Evolutionary conservation across 1,284 basidiomycete genomes (phyloP), one percentile per base, ranked within the genome.

Genomic region (Leccinum pallidistipes): DNA sequence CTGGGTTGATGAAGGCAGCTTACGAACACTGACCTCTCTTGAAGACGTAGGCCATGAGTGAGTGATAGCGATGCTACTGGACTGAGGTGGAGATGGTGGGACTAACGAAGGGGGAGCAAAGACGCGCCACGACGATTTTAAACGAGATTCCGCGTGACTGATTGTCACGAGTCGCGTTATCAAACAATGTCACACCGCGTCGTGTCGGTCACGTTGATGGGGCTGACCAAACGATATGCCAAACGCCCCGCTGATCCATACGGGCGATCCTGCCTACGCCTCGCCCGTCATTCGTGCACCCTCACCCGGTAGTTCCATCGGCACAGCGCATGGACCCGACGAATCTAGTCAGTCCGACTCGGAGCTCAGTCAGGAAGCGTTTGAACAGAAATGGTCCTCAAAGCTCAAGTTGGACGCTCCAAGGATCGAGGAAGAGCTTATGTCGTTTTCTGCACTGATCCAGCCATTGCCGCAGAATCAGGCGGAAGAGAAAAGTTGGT

Each of bases 251-350:
- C 60, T 70, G 1, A 77, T 76, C 43, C 75, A 77, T 57, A 57
- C 65, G 1, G 72, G 72, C 38, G 75, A 74, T 53, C 75, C 82
- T 24, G 83, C 82, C 65, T 91, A 91, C 66, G 85, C 84, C 18
- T 80, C 85, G 6, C 87, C 88, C 9, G 80, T 89, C 53, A 78
- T 89, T 53, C 85, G 88, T 21, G 80, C 84, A 5, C 81, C 87
- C 1, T 91, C 89, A 3, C 89, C 89, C 18, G 83, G 86, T 14
- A 88, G 86, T 64, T 89, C 89, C 6, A 81, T 91, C 49, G 88
- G 86, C 57, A 89, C 87, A 32, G 77, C 81, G 8, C 87, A 89
- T 61, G 82, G 79, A 7, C 79, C 78, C 27, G 89, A 91, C 70
- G 83, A 86, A 66, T 88, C 86, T 1, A 78, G 79, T 14, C 72